Evolutionary conservation across 768 basidiomycete species (phyloP).

Genomic region (Suillus alpinus): DNA sequence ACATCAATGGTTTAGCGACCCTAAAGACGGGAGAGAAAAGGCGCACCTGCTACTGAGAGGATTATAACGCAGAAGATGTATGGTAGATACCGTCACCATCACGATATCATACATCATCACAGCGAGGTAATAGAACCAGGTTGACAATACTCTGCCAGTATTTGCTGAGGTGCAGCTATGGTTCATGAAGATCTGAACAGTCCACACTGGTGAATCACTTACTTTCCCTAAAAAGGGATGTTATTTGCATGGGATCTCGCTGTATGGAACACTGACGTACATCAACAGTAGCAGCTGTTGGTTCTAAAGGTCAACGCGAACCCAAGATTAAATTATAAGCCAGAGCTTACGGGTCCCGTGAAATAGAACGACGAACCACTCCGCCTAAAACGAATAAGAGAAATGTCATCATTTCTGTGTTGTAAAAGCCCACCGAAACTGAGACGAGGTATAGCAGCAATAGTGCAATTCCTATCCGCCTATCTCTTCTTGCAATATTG

Average conservation of each 20-base stretch:
- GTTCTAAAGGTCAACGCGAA: neutral
- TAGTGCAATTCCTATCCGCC: neutral
- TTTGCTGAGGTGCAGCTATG: conserved; percentile 47
- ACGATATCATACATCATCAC: conserved; percentile 22
- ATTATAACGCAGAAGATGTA: neutral
- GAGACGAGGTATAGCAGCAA: neutral
- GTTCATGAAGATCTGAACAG: neutral
- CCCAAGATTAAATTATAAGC: neutral
- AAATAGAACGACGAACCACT: neutral
- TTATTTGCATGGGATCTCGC: conserved; percentile 22
- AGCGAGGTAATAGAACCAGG: conserved; percentile 59
- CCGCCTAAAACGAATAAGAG: neutral
- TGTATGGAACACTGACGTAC: conserved; percentile 27
- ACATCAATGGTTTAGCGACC: conserved; percentile 6
- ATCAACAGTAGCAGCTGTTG: neutral
- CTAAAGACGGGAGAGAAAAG: neutral
- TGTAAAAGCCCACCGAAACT: neutral
- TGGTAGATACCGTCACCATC: conserved; percentile 44
- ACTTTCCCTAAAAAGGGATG: neutral
- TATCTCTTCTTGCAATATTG: neutral
- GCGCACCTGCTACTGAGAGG: neutral
- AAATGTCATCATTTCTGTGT: neutral
- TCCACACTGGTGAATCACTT: neutral
- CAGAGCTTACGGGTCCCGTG: neutral
- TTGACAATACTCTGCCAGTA: conserved; percentile 32